Percentiles rank a stretch among this genome's conserved stretches.
Conservation (phyloP, 2,329 filamentous ascomycete species). For the Ophiostoma triangulosporum region DNA sequence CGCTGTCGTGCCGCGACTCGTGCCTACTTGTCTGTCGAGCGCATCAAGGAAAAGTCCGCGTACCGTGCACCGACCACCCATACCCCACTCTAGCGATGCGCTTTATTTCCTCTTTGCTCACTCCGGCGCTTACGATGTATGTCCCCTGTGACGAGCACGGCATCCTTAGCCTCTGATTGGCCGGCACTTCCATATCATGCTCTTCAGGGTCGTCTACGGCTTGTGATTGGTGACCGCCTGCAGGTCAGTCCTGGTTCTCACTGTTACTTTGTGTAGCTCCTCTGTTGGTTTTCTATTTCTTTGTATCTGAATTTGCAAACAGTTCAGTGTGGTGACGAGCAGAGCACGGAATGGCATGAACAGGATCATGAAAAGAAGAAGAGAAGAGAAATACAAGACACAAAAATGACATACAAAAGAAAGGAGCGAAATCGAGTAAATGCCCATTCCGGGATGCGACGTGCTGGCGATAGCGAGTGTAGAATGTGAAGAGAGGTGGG, state of each 20-base stretch:
- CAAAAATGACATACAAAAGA: background rate
- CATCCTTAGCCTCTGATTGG: slow-evolving; percentile 7
- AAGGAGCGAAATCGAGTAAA: slow-evolving; percentile 6
- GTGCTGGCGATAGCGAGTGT: too few species aligned
- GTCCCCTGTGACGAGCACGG: slow-evolving; percentile 7
- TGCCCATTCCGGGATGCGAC: background rate
- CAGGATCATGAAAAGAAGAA: too few species aligned
- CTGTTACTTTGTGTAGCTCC: background rate
- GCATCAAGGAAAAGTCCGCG: too few species aligned
- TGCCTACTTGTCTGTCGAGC: too few species aligned
- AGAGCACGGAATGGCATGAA: too few species aligned
- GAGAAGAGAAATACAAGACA: background rate
- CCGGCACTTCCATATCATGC: slow-evolving; percentile 5
- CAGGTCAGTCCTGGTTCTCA: background rate
- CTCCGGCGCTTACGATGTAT: background rate
- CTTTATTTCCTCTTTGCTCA: background rate
- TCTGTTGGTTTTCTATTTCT: background rate
- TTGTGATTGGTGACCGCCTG: slow-evolving; percentile 1
- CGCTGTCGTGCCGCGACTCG: too few species aligned
- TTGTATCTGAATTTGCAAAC: too few species aligned
- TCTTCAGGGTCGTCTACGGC: background rate
- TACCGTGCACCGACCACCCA: background rate
- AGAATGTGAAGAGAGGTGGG: too few species aligned
- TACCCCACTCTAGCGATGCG: background rate
- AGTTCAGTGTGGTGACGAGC: too few species aligned